Evolutionary conservation across 192 early-diverging fungal genomes (phyloP).

Genomic region (Coemansia sp.): DNA sequence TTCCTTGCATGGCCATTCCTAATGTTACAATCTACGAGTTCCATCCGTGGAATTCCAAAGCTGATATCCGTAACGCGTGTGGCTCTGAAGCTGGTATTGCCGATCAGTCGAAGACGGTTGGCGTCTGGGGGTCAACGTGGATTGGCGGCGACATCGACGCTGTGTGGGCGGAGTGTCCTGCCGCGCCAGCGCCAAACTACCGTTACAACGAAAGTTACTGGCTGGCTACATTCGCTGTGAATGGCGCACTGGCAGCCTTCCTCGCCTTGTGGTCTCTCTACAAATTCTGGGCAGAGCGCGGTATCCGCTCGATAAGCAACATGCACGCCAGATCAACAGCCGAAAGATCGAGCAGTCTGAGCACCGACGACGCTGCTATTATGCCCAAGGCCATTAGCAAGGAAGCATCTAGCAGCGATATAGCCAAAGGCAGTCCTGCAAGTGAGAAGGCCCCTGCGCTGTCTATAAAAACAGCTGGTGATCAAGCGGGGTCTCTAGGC

Average conservation of each 20-base stretch:
- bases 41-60: conserved; percentile 30
- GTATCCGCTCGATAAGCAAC: conserved; percentile 6
- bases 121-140: conserved; percentile 34
- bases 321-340: background rate
- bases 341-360: background rate
- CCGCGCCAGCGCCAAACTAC: conserved; percentile 29
- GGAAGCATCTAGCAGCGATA: background rate
- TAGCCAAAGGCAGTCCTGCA: background rate
- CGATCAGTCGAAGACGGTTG: conserved; percentile 22
- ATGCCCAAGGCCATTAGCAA: background rate
- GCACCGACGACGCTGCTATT: background rate
- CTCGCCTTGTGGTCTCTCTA: conserved; percentile 44
- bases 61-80: conserved; percentile 41
- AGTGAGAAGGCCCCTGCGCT: conserved; percentile 12
- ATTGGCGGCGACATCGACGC: conserved; percentile 7
- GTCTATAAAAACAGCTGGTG: background rate
- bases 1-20: conserved; percentile 30
- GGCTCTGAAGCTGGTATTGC: conserved; percentile 20
- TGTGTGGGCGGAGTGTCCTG: conserved; percentile 51
- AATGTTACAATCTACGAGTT: conserved; percentile 50
- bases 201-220: conserved; percentile 38
- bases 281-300: conserved; percentile 35
- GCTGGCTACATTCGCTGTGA: conserved; percentile 41
- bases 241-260: conserved; percentile 36
- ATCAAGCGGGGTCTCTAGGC: background rate